Conservation (phyloP, 1,284 basidiomycete species). For the Bondarzewia mesenterica region DNA sequence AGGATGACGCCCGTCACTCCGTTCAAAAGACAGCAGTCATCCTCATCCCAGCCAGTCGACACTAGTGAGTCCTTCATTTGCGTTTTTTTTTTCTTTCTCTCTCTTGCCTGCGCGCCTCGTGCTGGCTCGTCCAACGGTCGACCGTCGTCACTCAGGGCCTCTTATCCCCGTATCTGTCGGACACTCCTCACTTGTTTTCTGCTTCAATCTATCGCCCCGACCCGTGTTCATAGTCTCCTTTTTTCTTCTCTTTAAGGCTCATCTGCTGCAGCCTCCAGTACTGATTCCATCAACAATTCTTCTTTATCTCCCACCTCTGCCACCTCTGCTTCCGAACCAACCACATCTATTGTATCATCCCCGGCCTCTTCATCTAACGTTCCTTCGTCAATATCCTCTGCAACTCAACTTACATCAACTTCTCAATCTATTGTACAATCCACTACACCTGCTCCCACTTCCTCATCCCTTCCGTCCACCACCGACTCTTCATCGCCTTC, state of each 20-base stretch:
- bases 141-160: too few relatives aligned
- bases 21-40: not conserved
- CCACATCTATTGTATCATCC: conserved; percentile 17
- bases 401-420: conserved; percentile 4
- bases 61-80: conserved; percentile 1
- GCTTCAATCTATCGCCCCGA: too few relatives aligned
- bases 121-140: not conserved
- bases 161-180: too few relatives aligned
- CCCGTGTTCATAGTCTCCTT: conserved; percentile 5
- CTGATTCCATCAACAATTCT: conserved; percentile 13
- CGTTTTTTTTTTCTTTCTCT: not conserved
- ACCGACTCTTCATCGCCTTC: conserved; percentile 3
- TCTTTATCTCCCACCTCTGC: conserved; percentile 16
- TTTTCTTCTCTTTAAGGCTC: conserved; percentile 2
- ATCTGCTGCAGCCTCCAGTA: not conserved
- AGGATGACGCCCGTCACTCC: not conserved
- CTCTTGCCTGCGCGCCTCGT: not conserved
- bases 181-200: too few relatives aligned
- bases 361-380: conserved; percentile 8
- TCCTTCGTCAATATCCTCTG: not conserved
- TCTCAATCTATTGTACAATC: not conserved
- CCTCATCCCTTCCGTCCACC: not conserved
- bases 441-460: not conserved
- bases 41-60: not conserved
- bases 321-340: conserved; percentile 13